phyloP scores from a whole-genome alignment of 2,329 filamentous ascomycete genomes.

The Ceratocystis eucalypticola region DNA sequence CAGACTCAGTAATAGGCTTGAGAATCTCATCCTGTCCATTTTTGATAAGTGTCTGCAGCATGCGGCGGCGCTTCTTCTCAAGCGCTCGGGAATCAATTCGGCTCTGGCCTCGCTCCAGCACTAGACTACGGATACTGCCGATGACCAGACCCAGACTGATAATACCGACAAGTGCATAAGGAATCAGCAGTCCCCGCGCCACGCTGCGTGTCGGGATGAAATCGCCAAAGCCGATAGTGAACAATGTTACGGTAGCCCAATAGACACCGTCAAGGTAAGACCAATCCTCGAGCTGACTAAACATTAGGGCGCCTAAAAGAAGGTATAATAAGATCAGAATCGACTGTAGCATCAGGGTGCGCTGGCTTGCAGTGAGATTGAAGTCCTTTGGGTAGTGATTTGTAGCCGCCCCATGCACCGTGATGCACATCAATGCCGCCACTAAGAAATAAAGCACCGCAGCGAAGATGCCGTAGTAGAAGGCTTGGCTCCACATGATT shows the following conservation, averaged over 20 bases:
- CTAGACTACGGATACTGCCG: slow-evolving; percentile 57
- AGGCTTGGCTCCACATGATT: slow-evolving; percentile 64
- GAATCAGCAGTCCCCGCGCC: slow-evolving; percentile 60
- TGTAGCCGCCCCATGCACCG: slow-evolving; percentile 59
- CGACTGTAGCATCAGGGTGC: slow-evolving; percentile 81
- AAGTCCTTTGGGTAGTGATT: slow-evolving; percentile 68
- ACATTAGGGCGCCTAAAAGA: slow-evolving; percentile 61
- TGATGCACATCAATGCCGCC: slow-evolving; percentile 61
- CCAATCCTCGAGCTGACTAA: slow-evolving; percentile 60
- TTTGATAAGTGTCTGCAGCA: slow-evolving; percentile 34
- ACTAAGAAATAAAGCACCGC: slow-evolving; percentile 68
- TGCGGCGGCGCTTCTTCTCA: slow-evolving; percentile 42
- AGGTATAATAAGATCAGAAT: slow-evolving; percentile 76
- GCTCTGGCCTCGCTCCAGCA: slow-evolving; percentile 43
- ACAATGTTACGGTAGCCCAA: slow-evolving; percentile 61
- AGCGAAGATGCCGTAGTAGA: slow-evolving; percentile 73
- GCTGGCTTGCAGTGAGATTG: slow-evolving; percentile 61
- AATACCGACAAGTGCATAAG: slow-evolving; percentile 70
- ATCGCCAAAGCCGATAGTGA: slow-evolving; percentile 53
- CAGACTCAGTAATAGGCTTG: slow-evolving; percentile 31
- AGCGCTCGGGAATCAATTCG: slow-evolving; percentile 44
- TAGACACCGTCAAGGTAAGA: slow-evolving; percentile 65
- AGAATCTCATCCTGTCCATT: slow-evolving; percentile 37
- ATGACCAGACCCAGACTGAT: slow-evolving; percentile 77
- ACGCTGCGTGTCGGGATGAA: slow-evolving; percentile 36